Percentiles rank a stretch among this genome's conserved stretches.
Evolutionary conservation across 768 basidiomycete genomes (phyloP).

Genomic region (Lactifluus rugatus): DNA sequence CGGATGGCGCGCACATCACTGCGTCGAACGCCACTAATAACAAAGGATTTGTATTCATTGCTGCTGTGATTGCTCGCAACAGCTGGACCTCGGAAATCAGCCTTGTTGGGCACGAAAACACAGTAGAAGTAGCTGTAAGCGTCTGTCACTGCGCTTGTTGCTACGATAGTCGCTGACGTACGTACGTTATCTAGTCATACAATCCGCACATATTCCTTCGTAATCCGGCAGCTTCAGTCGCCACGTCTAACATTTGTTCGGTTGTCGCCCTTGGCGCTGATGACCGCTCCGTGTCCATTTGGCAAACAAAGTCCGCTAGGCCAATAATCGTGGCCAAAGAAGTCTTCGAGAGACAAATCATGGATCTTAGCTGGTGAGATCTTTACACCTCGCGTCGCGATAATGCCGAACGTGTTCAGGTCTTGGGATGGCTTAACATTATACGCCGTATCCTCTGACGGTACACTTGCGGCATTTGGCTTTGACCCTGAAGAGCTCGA

Average conservation of each 20-base stretch:
- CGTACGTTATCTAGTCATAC: constrained; percentile 51
- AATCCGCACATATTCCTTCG: constrained; percentile 92
- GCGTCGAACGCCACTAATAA: constrained; percentile 97
- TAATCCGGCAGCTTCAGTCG: constrained; percentile 53
- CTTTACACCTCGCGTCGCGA: too few relatives aligned
- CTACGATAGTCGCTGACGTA: background rate
- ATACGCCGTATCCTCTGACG: constrained; percentile 93
- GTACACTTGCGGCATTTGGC: constrained; percentile 80
- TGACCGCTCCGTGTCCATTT: constrained; percentile 87
- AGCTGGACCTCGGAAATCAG: constrained; percentile 89
- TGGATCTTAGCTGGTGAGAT: constrained; percentile 89
- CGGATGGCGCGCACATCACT: constrained; percentile 97
- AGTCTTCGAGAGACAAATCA: constrained; percentile 87
- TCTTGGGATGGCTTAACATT: constrained; percentile 86
- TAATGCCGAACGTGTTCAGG: constrained; percentile 36
- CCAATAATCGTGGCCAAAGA: constrained; percentile 91
- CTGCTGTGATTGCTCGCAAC: constrained; percentile 84
- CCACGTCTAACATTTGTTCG: constrained; percentile 79
- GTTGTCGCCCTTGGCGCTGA: constrained; percentile 92
- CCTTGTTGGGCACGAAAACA: constrained; percentile 94
- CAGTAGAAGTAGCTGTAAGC: constrained; percentile 87
- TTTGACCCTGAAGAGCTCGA: constrained; percentile 76
- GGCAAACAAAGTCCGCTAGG: constrained; percentile 88
- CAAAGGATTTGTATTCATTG: constrained; percentile 93
- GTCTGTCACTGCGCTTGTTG: background rate